These are phyloP conservation scores for Malania oleifera DNA, from an alignment of 164 flowering plant genomes.

Conservation along the genomic window DNA sequence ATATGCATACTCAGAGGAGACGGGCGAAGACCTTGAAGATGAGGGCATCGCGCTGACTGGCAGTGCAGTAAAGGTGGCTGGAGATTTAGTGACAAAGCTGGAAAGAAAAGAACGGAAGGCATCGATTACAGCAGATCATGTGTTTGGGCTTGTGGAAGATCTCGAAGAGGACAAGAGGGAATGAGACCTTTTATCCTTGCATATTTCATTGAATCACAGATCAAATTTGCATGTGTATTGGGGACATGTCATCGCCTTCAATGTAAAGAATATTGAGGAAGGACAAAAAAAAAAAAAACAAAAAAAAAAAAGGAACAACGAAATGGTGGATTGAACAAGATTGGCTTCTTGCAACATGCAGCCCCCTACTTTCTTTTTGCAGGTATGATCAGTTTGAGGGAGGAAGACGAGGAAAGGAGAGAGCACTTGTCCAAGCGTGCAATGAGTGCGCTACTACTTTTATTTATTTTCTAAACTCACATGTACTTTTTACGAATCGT, in stretches of 20 bases:
- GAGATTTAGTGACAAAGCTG: not conserved
- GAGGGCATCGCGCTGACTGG: slow-evolving; percentile 1
- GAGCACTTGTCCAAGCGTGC: no score
- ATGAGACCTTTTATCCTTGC: slow-evolving; percentile 7
- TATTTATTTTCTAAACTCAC: no score
- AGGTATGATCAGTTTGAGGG: no score
- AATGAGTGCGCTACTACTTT: no score
- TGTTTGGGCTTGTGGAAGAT: slow-evolving; percentile 26
- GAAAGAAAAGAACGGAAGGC: slow-evolving; percentile 2
- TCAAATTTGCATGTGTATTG: not conserved
- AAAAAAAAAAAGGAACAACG: not conserved
- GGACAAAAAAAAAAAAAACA: not conserved
- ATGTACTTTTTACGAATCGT: no score
- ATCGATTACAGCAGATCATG: not conserved
- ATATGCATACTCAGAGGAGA: not conserved
- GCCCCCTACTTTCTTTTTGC: no score
- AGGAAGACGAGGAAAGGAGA: no score
- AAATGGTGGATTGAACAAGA: not conserved
- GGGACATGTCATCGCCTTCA: not conserved
- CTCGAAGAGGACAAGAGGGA: slow-evolving; percentile 41
- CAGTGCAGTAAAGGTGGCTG: not conserved
- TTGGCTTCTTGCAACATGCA: not conserved
- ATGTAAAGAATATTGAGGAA: not conserved
- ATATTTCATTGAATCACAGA: not conserved
- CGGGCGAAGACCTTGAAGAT: slow-evolving; percentile 3